Conservation (phyloP, 2,329 filamentous ascomycete genomes). For the Hypoxylon sp. region DNA sequence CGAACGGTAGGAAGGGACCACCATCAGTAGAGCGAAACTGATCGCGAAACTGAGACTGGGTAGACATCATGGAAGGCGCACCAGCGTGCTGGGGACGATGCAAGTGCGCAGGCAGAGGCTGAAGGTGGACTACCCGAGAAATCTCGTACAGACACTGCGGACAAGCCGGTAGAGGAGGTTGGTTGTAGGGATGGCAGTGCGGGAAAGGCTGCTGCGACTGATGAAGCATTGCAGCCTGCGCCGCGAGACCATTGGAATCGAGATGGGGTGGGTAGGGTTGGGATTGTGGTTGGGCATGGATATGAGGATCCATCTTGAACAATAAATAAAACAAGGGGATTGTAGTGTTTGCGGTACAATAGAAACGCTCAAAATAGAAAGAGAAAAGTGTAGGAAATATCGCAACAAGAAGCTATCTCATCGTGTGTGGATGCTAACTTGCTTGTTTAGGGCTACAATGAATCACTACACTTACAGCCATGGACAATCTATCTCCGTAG, state of each 20-base stretch:
- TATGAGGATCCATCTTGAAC: neutral
- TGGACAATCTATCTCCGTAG: conserved; percentile 33
- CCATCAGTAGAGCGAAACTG: conserved; percentile 11
- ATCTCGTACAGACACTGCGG: conserved; percentile 3
- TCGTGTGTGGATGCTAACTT: conserved; percentile 2
- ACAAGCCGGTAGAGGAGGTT: neutral
- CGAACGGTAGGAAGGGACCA: neutral
- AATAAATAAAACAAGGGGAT: neutral
- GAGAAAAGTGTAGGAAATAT: conserved; percentile 1
- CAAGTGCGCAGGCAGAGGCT: neutral
- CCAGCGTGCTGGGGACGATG: neutral
- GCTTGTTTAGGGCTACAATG: conserved; percentile 19
- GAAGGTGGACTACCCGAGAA: neutral
- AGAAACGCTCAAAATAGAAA: neutral
- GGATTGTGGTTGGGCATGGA: neutral
- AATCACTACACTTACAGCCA: conserved; percentile 43
- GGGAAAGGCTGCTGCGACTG: neutral
- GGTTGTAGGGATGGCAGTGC: neutral
- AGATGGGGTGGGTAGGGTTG: conserved; percentile 3
- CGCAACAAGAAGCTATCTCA: conserved; percentile 11
- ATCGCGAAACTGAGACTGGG: conserved; percentile 4
- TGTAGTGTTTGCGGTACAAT: neutral
- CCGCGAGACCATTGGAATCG: conserved; percentile 4
- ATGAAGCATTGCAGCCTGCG: conserved; percentile 20
- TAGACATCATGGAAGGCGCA: conserved; percentile 1